phyloP scores from a whole-genome alignment of 2,329 filamentous ascomycete species.

The Chrysoporthe puriensis region DNA sequence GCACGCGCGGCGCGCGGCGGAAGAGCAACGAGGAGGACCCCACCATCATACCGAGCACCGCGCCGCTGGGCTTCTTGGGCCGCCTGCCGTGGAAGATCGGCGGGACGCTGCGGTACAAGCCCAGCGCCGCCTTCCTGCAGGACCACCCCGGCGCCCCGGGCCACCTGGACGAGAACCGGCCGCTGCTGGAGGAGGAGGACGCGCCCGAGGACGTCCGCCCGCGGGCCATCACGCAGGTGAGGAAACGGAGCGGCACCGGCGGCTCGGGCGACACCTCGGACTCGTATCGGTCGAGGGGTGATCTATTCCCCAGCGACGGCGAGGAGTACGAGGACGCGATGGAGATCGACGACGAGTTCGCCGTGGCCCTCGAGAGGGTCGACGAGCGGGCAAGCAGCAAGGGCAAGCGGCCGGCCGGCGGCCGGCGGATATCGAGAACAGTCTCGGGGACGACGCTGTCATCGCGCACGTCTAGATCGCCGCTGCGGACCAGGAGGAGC shows the following conservation, averaged over 20 bases:
- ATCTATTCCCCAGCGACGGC: conserved; percentile 86
- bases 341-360: conserved; percentile 91
- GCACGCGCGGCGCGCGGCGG: conserved; percentile 62
- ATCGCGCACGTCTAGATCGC: conserved; percentile 42
- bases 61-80: conserved; percentile 82
- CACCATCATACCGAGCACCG: conserved; percentile 87
- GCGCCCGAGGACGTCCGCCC: conserved; percentile 52
- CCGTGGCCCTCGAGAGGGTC: conserved; percentile 76
- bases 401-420: conserved; percentile 54
- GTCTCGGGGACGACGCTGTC: conserved; percentile 63
- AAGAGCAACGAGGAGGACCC: conserved; percentile 68
- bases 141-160: conserved; percentile 71
- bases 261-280: conserved; percentile 82
- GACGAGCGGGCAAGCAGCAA: conserved; percentile 74
- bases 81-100: conserved; percentile 85
- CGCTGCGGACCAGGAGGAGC: conserved; percentile 33
- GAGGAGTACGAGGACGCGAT: conserved; percentile 90
- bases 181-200: conserved; percentile 61
- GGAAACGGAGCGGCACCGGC: conserved; percentile 76
- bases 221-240: conserved; percentile 35
- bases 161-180: conserved; percentile 63
- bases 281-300: conserved; percentile 83
- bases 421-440: conserved; percentile 49
- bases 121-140: conserved; percentile 86
- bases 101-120: conserved; percentile 82